These are phyloP conservation scores for Candida pseudoviswanathii DNA, from an alignment of 1,139 yeast species.

Conservation along the genomic window DNA sequence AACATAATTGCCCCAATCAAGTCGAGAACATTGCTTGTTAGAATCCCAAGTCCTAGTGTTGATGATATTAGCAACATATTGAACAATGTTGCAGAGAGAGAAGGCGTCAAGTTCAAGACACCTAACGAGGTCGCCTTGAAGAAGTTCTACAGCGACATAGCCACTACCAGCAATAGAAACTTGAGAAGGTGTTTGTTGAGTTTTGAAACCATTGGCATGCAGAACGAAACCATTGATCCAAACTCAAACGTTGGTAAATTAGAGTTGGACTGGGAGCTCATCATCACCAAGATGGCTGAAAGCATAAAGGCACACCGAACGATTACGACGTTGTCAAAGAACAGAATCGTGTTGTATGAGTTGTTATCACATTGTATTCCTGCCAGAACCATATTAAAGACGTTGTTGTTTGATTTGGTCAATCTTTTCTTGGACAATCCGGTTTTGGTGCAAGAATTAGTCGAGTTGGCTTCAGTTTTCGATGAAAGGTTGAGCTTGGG, in stretches of 20 bases:
- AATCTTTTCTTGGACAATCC: constrained; percentile 2
- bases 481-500: constrained; percentile 91
- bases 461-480: constrained; percentile 71
- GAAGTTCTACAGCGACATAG: constrained; percentile 52
- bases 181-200: constrained; percentile 76
- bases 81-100: constrained; percentile 56
- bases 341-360: constrained; percentile 80
- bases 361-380: constrained; percentile 93
- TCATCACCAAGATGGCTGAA: constrained; percentile 64
- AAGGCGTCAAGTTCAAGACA: constrained; percentile 49
- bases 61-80: constrained; percentile 61
- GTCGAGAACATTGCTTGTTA: constrained; percentile 83
- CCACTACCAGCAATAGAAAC: constrained; percentile 64
- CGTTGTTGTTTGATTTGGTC: constrained; percentile 61
- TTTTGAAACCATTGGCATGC: constrained; percentile 84
- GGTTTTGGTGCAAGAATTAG: constrained; percentile 50
- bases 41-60: constrained; percentile 80
- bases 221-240: constrained; percentile 53
- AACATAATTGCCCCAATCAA: constrained; percentile 92
- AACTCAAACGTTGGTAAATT: constrained; percentile 30
- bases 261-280: constrained; percentile 85
- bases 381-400: constrained; percentile 73
- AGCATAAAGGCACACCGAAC: constrained; percentile 62
- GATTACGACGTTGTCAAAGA: constrained; percentile 71
- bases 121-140: constrained; percentile 36